Percentiles rank a stretch among this genome's conserved stretches.
These are phyloP conservation scores for Fagopyrum homotropicum DNA, from an alignment of 148 eudicot genomes.

Conservation along the genomic window DNA sequence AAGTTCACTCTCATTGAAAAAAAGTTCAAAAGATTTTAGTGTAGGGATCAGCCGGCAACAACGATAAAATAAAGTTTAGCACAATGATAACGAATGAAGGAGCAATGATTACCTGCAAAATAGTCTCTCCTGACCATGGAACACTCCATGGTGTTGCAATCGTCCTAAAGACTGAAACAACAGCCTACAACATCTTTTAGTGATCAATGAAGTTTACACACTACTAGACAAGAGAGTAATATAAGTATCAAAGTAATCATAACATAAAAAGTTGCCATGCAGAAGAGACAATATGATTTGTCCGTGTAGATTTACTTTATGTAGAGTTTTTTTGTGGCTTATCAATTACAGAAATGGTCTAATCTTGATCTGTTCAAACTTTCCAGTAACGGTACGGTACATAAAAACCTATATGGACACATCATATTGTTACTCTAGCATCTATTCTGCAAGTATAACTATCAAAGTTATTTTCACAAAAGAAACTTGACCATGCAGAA, in stretches of 20 bases:
- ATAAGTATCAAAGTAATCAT: constrained; percentile 5
- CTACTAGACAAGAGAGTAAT: neutral
- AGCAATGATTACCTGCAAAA: constrained; percentile 45
- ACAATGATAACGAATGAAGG: neutral
- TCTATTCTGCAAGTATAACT: neutral
- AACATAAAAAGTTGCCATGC: neutral
- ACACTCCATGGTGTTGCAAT: constrained; percentile 72
- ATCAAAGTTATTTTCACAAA: neutral
- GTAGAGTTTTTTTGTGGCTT: neutral
- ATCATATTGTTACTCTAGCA: too few species aligned
- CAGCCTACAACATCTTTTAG: constrained; percentile 31
- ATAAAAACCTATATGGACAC: neutral
- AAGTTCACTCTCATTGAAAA: neutral
- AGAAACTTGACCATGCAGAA: neutral
- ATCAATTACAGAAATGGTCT: neutral
- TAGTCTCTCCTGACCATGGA: constrained; percentile 87
- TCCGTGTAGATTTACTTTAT: too few species aligned
- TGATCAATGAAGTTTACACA: neutral
- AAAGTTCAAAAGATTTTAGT: neutral
- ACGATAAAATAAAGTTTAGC: neutral
- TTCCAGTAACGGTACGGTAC: neutral
- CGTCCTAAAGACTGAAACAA: constrained; percentile 38
- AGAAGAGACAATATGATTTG: too few species aligned
- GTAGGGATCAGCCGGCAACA: neutral
- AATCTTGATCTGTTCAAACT: neutral